These are phyloP conservation scores for Fusarium palustre DNA, from an alignment of 2,329 filamentous ascomycete genomes.

Conservation along the genomic window DNA sequence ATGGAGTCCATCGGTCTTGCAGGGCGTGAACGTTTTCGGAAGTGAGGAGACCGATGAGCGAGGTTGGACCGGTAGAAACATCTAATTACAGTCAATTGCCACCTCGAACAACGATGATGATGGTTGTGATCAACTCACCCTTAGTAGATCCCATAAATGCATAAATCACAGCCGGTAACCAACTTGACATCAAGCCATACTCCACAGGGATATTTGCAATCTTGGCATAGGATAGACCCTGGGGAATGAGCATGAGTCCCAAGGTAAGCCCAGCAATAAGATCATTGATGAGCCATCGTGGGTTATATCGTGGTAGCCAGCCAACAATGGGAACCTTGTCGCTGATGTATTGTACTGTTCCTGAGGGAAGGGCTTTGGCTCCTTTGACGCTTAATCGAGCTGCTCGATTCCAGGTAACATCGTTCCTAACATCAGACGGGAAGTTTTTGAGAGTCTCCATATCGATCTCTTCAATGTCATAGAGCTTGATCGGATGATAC, in stretches of 20 bases:
- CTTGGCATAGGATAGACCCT: slow-evolving; percentile 71
- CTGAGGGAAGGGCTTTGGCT: slow-evolving; percentile 59
- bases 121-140: slow-evolving; percentile 54
- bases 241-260: slow-evolving; percentile 70
- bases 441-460: slow-evolving; percentile 42
- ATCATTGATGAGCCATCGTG: slow-evolving; percentile 71
- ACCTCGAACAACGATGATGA: rapidly evolving
- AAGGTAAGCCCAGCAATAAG: slow-evolving; percentile 71
- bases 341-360: slow-evolving; percentile 65
- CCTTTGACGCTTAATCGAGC: slow-evolving; percentile 36
- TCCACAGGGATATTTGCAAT: slow-evolving; percentile 71
- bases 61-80: slow-evolving; percentile 72
- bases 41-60: slow-evolving; percentile 72
- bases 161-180: slow-evolving; percentile 68
- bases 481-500: neutral
- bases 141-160: slow-evolving; percentile 72
- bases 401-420: slow-evolving; percentile 44
- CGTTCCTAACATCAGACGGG: slow-evolving; percentile 35
- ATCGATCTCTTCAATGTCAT: neutral
- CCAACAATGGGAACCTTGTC: slow-evolving; percentile 72
- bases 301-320: slow-evolving; percentile 72
- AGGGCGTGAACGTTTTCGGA: slow-evolving; percentile 69
- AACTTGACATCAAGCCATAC: slow-evolving; percentile 69
- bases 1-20: slow-evolving; percentile 62
- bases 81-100: slow-evolving; percentile 53